A percentile compares a stretch with the other conserved stretches of the same genome.
phyloP scores from a whole-genome alignment of 2,329 filamentous ascomycete genomes.

The Camillea tinctor region DNA sequence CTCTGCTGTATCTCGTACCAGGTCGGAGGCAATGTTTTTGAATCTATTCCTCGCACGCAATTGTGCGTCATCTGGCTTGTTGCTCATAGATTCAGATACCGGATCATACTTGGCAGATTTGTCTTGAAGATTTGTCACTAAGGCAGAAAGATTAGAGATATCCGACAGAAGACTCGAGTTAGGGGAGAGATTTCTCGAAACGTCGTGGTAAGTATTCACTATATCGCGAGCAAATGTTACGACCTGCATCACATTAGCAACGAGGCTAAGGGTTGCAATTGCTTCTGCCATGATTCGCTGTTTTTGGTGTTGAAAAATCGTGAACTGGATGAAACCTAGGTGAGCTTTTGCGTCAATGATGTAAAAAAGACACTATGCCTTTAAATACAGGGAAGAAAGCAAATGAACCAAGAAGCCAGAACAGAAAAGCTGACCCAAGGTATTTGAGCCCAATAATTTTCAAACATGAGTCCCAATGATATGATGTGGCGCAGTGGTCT shows the following conservation, averaged over 20 bases:
- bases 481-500: neutral
- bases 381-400: neutral
- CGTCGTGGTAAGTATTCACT: neutral
- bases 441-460: neutral
- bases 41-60: constrained; percentile 4
- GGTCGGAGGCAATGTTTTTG: constrained; percentile 6
- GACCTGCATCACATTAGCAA: constrained; percentile 16
- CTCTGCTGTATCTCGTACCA: constrained; percentile 2
- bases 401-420: neutral
- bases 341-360: neutral
- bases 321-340: neutral
- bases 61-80: neutral
- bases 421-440: neutral
- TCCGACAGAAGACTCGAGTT: constrained; percentile 3
- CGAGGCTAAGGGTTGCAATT: constrained; percentile 13
- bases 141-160: neutral
- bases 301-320: neutral
- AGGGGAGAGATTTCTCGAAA: constrained; percentile 4
- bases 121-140: neutral
- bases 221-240: constrained; percentile 11
- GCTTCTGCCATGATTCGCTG: constrained; percentile 11
- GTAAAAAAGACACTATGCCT: too few relatives aligned
- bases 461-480: neutral
- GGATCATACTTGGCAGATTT: constrained; percentile 1
- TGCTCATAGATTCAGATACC: neutral